Evolutionary conservation across 176 grass and related monocot genomes (phyloP), one percentile per base, ranked within the genome.

Genomic region (Oryza longistaminata): DNA sequence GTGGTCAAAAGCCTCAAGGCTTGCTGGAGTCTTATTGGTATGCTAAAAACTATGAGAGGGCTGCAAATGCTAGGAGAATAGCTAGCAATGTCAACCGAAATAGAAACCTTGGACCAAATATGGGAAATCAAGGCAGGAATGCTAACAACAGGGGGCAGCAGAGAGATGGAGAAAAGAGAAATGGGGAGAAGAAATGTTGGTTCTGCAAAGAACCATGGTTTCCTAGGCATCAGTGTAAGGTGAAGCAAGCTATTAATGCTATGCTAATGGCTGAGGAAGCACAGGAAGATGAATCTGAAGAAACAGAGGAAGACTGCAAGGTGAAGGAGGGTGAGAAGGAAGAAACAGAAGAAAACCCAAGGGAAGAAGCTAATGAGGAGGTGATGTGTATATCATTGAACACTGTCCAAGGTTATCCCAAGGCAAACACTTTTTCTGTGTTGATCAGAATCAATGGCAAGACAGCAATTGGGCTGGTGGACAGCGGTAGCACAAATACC

Each of bases 401-500:
- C 33, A 13, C 64, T 2, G 0, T 33, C 0, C 1, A 67, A 0
- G 64, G 64, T 0, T 15, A 3, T 16, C 2, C 5, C 2, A 6
- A 27, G 14, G 25, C 11, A 0, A 3, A 26, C 9, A 15, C 64
- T 12, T 67, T 67, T 5, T 27, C 12, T 0, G 0, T 67, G 5
- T 0, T 50, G 2, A 6, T 6, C 5, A 1, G 0, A 1, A 26
- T 6, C 9, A 31, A 2, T 12, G 26, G 26, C 1, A 15, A 7
- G 3, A 15, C 5, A 13, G 64, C 1, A 7, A 0, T 66, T 1
- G 64, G 26, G 0, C 6, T 66, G 7, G 11, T 33, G 0, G 26
- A 66, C 2, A 33, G 12, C 33, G 64, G 64, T 1, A 16, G 64
- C 2, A 33, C 26, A 1, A 33, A 0, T 16, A 33, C 64, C 0